These are phyloP conservation scores for Candida michaelii DNA, from an alignment of 805 yeast genomes.

Conservation along the genomic window DNA sequence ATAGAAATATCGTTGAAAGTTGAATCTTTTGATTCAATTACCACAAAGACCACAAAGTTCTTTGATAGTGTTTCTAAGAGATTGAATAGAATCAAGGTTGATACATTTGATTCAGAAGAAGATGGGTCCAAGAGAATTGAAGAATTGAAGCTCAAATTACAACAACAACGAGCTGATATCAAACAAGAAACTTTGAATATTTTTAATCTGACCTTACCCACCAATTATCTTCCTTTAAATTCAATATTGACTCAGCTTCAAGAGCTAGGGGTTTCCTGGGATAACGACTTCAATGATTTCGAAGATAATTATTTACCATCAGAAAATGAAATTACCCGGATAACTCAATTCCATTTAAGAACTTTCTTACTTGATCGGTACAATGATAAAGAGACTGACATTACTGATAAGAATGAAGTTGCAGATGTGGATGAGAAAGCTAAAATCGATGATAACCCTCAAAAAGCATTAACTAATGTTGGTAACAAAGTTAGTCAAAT, in stretches of 20 bases:
- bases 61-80: constrained; percentile 73
- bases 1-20: constrained; percentile 67
- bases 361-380: constrained; percentile 65
- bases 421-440: constrained; percentile 9
- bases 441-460: constrained; percentile 8
- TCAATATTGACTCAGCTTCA: constrained; percentile 69
- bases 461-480: constrained; percentile 19
- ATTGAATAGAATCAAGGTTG: constrained; percentile 72
- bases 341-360: constrained; percentile 83
- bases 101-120: constrained; percentile 62
- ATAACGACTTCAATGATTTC: constrained; percentile 74
- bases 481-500: constrained; percentile 27
- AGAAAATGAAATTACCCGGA: constrained; percentile 87
- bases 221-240: constrained; percentile 71
- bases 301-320: constrained; percentile 80
- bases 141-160: constrained; percentile 54
- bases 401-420: constrained; percentile 11
- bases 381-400: constrained; percentile 16
- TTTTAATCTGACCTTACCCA: constrained; percentile 55
- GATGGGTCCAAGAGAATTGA: constrained; percentile 63
- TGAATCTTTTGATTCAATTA: constrained; percentile 56
- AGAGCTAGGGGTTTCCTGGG: constrained; percentile 85
- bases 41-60: constrained; percentile 54
- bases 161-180: constrained; percentile 50
- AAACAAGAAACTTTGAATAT: constrained; percentile 47